Base-by-base conservation (phyloP, 2,329 filamentous ascomycete species). In the Chaetomiaceae sp. region DNA sequence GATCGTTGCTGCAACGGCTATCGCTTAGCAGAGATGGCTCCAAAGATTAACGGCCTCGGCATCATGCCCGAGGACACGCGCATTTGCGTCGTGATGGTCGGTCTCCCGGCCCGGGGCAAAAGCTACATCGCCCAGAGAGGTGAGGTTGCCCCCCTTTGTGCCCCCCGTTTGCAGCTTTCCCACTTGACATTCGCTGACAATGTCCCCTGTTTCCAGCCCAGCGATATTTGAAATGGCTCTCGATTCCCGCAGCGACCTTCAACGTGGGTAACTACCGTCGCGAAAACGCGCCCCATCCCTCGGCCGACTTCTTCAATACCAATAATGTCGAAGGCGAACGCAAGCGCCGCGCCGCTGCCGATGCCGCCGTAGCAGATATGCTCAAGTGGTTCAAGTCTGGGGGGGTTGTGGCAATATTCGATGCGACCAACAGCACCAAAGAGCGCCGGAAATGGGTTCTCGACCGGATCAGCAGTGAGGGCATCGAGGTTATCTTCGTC, bases 41-140 rank as follows among this genome's bases (percentile, higher is more conserved):
- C 70, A 58, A 73, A 65, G 67, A 75, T 77, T 76, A 85, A 85
- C 69, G 84, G 86, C 61, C 74, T 82, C 64, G 87, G 86, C 66
- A 80, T 91, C 60, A 87, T 95, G 89, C 89, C 88, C 64, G 92
- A 97, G 77, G 90, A 96, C 72, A 92, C 89, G 56, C 89, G 89
- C 71, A 95, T 99, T 75, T 97, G 92, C 71, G 91, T 99, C 60
- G 90, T 99, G 65, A 97, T 99, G 94, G 94, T 99, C 56, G 94
- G 94, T 61, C 79, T 99, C 68, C 94, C 94, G 51, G 94, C 94
- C 57, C 81, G 94, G 63, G 94, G 94, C 66, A 99, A 99, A 80
- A 96, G 90, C 75, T 84, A 96, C 71, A 97, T 99, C 69, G 92
- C 94, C 62, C 90, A 95, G 67, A 96, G 96, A 82, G 90, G 91